A percentile compares a stretch with the other conserved stretches of the same genome.
Evolutionary conservation across 257 asterid genomes (phyloP).

Genomic region (Penstemon davidsonii): DNA sequence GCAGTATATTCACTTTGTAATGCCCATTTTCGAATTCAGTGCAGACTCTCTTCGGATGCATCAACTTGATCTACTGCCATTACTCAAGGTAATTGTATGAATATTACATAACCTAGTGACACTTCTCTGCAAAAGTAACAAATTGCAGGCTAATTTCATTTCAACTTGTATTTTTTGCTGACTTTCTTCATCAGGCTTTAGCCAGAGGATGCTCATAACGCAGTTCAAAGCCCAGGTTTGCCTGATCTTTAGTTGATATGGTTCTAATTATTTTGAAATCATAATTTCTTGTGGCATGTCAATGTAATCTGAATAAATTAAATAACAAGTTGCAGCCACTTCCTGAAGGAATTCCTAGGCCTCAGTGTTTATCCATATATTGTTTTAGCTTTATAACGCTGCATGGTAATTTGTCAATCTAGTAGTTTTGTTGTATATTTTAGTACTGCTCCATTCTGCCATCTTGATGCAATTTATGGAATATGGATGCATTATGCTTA

Average conservation of each 20-base stretch:
- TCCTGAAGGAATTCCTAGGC: constrained; percentile 21
- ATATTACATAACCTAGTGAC: not conserved
- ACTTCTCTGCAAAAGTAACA: constrained; percentile 8
- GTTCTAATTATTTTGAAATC: constrained; percentile 1
- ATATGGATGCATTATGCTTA: constrained; percentile 13
- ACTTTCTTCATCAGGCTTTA: constrained; percentile 18
- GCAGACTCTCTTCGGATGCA: constrained; percentile 6
- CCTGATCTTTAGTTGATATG: constrained; percentile 14
- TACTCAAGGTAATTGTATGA: constrained; percentile 1
- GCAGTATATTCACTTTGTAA: constrained; percentile 9
- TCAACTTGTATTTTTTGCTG: not conserved
- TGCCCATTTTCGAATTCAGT: constrained; percentile 10
- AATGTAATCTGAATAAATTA: not conserved
- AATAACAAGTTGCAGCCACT: constrained; percentile 14
- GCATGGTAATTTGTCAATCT: constrained; percentile 11
- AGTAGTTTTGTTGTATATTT: constrained; percentile 11
- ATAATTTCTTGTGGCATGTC: constrained; percentile 1
- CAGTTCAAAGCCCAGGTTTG: constrained; percentile 15
- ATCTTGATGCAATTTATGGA: constrained; percentile 6
- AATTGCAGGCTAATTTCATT: too few relatives aligned
- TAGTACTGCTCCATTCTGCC: constrained; percentile 8
- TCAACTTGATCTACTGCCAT: constrained; percentile 19
- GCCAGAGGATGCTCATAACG: constrained; percentile 19
- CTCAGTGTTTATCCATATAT: not conserved
- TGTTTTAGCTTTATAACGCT: not conserved